Percentiles rank a stretch among this genome's conserved stretches.
Evolutionary conservation across 768 basidiomycete genomes (phyloP).

Genomic region (Leccinum aurantiacum): DNA sequence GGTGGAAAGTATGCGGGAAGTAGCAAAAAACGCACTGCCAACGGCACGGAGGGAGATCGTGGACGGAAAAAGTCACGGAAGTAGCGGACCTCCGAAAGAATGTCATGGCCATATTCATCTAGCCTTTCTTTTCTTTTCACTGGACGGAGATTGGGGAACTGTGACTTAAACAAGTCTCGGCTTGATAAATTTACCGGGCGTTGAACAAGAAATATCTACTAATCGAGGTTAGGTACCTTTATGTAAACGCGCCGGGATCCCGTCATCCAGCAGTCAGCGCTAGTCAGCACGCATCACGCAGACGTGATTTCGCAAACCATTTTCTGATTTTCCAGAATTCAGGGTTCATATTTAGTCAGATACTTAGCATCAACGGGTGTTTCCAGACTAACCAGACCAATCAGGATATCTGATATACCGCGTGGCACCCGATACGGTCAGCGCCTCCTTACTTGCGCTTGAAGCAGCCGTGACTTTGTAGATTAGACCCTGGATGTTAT

Average conservation of each 20-base stretch:
- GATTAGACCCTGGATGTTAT: not conserved
- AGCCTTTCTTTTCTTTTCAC: not conserved
- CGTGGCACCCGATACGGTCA: not conserved
- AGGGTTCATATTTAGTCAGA: conserved; percentile 3
- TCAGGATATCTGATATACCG: not conserved
- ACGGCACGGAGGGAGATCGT: conserved; percentile 5
- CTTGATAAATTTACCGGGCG: not conserved
- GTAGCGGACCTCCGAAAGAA: not conserved
- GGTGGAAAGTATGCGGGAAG: not conserved
- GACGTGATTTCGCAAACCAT: not conserved
- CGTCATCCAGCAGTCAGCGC: not conserved
- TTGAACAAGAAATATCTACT: not conserved
- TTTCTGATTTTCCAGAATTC: conserved; percentile 4
- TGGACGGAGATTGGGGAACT: not conserved
- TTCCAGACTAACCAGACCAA: not conserved
- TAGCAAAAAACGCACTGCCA: conserved; percentile 19
- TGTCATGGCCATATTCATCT: not conserved
- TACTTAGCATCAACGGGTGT: not conserved
- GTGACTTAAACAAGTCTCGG: not conserved
- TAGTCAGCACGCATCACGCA: not conserved
- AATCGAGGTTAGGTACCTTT: not conserved
- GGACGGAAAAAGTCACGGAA: conserved; percentile 24
- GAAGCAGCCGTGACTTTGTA: no score
- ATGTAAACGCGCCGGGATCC: not conserved
- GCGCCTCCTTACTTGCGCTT: no score